These are phyloP conservation scores for Gelatoporia subvermispora DNA, from an alignment of 768 basidiomycete genomes.

Conservation along the genomic window DNA sequence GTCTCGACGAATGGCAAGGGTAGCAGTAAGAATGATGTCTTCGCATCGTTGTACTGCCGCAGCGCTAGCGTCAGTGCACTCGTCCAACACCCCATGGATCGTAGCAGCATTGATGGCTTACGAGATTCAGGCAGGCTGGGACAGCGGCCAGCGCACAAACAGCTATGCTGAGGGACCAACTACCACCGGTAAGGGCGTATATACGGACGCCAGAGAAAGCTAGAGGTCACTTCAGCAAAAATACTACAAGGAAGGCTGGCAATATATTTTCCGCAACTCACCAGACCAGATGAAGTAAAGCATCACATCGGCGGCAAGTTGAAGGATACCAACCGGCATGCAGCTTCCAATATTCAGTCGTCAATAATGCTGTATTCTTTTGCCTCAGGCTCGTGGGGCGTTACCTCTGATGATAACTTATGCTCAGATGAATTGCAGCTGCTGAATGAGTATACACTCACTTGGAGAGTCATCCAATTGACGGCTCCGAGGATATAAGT, in stretches of 20 bases:
- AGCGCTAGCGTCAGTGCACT: no score
- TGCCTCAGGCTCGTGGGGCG: not conserved
- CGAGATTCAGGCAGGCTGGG: conserved; percentile 6
- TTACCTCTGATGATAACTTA: not conserved
- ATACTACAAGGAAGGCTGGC: not conserved
- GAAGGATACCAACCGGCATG: not conserved
- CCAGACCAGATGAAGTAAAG: conserved; percentile 12
- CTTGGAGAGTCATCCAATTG: no score
- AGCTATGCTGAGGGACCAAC: not conserved
- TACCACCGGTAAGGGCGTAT: conserved; percentile 8
- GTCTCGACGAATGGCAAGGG: no score
- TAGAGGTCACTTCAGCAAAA: not conserved
- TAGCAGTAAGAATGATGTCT: no score
- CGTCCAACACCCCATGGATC: no score
- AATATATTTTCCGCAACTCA: no score
- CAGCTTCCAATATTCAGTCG: conserved; percentile 1
- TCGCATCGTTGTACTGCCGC: no score
- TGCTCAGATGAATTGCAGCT: no score
- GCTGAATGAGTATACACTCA: no score
- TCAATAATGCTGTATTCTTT: no score
- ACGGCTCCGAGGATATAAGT: no score
- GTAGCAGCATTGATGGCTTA: not conserved
- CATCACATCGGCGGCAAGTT: not conserved
- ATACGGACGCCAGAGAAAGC: conserved; percentile 10
- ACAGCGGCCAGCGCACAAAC: conserved; percentile 9